A percentile compares a stretch with the other conserved stretches of the same genome.
phyloP scores from a whole-genome alignment of 1,284 basidiomycete species.

The Tremellales sp. region DNA sequence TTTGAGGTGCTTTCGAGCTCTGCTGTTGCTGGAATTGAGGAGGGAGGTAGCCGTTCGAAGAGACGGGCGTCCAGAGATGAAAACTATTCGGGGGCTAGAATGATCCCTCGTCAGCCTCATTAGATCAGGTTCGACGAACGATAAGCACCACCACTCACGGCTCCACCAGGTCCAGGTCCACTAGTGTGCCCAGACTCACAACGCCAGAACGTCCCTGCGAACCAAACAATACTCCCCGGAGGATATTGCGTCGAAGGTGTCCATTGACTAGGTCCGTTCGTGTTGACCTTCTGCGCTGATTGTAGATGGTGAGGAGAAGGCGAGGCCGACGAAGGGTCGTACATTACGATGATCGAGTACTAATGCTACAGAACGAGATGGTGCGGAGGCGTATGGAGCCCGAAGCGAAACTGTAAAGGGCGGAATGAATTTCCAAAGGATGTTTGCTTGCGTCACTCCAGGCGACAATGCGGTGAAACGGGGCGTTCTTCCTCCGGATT shows the following conservation, averaged over 20 bases:
- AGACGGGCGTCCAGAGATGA: constrained; percentile 38
- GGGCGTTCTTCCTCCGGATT: too few relatives aligned
- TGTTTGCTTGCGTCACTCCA: too few relatives aligned
- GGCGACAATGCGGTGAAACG: too few relatives aligned
- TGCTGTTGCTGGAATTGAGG: constrained; percentile 2
- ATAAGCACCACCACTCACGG: constrained; percentile 17
- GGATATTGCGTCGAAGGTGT: constrained; percentile 20
- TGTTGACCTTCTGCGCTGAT: too few relatives aligned
- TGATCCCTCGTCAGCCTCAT: neutral
- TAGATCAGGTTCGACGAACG: constrained; percentile 5
- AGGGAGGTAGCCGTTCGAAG: constrained; percentile 9
- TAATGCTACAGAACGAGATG: too few relatives aligned
- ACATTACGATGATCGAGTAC: too few relatives aligned
- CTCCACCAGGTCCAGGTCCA: constrained; percentile 14
- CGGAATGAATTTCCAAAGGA: too few relatives aligned
- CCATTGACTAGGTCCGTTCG: constrained; percentile 9
- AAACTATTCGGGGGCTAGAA: constrained; percentile 29
- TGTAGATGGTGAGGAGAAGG: too few relatives aligned
- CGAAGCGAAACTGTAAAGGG: too few relatives aligned
- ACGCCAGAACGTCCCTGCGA: constrained; percentile 34
- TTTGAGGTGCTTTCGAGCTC: constrained; percentile 1
- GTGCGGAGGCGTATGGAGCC: too few relatives aligned
- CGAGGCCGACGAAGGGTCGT: too few relatives aligned
- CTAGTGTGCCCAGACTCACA: constrained; percentile 34
- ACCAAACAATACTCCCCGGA: constrained; percentile 30